Conservation (phyloP, 1,139 yeast species). For the Saccharomyces hybrid region DNA sequence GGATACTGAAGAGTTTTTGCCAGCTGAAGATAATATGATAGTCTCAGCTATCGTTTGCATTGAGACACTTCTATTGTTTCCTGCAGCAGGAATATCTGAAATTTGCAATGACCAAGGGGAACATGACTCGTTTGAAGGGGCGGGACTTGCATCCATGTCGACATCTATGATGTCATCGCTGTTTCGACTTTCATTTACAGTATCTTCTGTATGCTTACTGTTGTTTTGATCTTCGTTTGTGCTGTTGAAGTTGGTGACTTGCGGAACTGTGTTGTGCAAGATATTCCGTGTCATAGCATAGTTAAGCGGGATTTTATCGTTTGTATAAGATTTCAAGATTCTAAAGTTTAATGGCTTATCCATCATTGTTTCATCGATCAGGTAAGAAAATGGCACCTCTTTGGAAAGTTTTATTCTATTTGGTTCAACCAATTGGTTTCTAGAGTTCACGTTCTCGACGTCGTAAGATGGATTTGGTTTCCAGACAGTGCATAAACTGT, state of each 20-base stretch:
- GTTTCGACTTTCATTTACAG: neutral
- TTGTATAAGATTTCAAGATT: conserved; percentile 7
- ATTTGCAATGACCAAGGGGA: conserved; percentile 56
- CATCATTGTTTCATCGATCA: neutral
- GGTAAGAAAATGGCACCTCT: conserved; percentile 17
- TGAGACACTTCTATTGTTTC: conserved; percentile 50
- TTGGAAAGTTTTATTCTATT: conserved; percentile 25
- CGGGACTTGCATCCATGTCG: neutral
- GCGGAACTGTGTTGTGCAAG: neutral
- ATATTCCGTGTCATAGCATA: neutral
- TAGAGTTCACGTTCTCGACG: conserved; percentile 22
- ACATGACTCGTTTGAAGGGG: neutral
- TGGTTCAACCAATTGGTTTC: conserved; percentile 28
- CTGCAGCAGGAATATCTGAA: conserved; percentile 82
- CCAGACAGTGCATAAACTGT: conserved; percentile 29
- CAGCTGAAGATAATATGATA: conserved; percentile 36
- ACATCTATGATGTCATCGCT: conserved; percentile 1
- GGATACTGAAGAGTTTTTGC: conserved; percentile 31
- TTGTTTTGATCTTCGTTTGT: neutral
- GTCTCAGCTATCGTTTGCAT: conserved; percentile 68
- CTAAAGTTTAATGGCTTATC: conserved; percentile 6
- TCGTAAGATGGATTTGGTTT: conserved; percentile 29
- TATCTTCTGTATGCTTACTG: neutral
- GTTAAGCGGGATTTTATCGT: conserved; percentile 7
- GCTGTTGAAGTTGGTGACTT: neutral